These are phyloP conservation scores for Epichloe elymi DNA, from an alignment of 2,329 filamentous ascomycete species.

Conservation along the genomic window DNA sequence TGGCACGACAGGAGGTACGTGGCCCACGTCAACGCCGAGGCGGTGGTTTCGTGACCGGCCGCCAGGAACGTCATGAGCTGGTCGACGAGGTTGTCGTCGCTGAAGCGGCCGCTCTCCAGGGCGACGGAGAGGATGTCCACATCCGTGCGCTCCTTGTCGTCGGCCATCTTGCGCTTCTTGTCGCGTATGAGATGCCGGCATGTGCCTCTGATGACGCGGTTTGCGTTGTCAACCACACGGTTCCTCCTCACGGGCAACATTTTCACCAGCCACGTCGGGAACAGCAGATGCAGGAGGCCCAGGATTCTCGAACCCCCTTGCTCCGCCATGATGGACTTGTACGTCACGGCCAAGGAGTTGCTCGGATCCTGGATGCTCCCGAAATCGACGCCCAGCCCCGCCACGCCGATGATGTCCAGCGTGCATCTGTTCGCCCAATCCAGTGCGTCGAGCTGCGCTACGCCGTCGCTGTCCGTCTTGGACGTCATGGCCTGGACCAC, in stretches of 20 bases:
- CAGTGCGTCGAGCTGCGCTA: conserved; percentile 40
- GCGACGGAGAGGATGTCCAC: conserved; percentile 73
- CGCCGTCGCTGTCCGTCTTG: conserved; percentile 17
- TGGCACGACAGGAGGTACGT: conserved; percentile 55
- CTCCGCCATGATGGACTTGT: conserved; percentile 39
- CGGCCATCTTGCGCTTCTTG: conserved; percentile 45
- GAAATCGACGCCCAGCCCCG: conserved; percentile 61
- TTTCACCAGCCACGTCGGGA: conserved; percentile 49
- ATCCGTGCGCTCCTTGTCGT: conserved; percentile 35
- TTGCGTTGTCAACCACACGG: conserved; percentile 43
- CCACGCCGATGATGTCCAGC: conserved; percentile 62
- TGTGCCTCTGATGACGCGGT: conserved; percentile 46
- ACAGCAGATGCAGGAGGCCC: conserved; percentile 43
- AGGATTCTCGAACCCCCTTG: conserved; percentile 35
- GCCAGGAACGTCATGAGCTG: conserved; percentile 86
- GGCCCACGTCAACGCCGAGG: conserved; percentile 63
- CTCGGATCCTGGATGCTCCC: conserved; percentile 47
- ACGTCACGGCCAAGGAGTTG: conserved; percentile 45
- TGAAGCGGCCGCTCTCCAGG: conserved; percentile 61
- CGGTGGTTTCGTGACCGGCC: conserved; percentile 71
- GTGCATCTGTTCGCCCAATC: conserved; percentile 55
- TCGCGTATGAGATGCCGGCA: conserved; percentile 56
- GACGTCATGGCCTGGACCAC: conserved; percentile 48
- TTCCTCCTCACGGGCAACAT: conserved; percentile 60
- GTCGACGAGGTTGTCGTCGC: conserved; percentile 68